Base-by-base conservation (phyloP, 1,139 yeast species). In the Suhomyces maxii region DNA sequence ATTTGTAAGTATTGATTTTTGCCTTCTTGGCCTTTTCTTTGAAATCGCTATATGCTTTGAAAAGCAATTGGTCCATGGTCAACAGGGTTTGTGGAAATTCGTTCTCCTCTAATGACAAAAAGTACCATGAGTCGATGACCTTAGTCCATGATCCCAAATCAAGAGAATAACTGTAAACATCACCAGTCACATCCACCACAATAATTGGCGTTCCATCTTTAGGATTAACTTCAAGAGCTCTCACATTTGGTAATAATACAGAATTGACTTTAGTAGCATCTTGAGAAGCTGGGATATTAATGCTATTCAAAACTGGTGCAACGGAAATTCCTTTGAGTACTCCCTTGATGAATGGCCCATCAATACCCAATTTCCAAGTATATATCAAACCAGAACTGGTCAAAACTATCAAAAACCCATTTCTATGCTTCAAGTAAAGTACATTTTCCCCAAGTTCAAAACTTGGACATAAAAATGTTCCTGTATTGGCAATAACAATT, bases 401-500 rank as follows among this genome's bases (percentile, higher is more conserved):
- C 33, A 80, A 56, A 2, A 86, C 81, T 53, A 89, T 63, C 2
- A 93, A 75, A 59, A 46, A 81, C 33, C 60, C 79, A 54, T 62
- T 77, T 53, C 39, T 83, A 77, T 69, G 82, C 55, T 60, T 82
- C 68, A 59, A 78, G 60, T 69, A 79, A 63, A 61, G 80, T 52
- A 73, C 78, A 69, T 63, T 87, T 43, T 51, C 79, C 52, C 73
- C 98, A 76, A 76, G 73, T 79, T 69, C 86, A 13, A 83, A 61
- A n/a, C 73, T 62, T 2, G 87, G 84, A 44, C 70, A 62, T 0
- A 72, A 52, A 31, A 67, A 67, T 25, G 73, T 60, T 1, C 95
- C 96, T 1, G 73, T 56, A 2, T 86, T 79, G 1, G 87, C 80
- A 10, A 84, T 77, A 0, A 95, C 78, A 69, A 96, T 79, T 59